Evolutionary conservation across 2,329 filamentous ascomycete species (phyloP).

Genomic region (Neonectria sp.): DNA sequence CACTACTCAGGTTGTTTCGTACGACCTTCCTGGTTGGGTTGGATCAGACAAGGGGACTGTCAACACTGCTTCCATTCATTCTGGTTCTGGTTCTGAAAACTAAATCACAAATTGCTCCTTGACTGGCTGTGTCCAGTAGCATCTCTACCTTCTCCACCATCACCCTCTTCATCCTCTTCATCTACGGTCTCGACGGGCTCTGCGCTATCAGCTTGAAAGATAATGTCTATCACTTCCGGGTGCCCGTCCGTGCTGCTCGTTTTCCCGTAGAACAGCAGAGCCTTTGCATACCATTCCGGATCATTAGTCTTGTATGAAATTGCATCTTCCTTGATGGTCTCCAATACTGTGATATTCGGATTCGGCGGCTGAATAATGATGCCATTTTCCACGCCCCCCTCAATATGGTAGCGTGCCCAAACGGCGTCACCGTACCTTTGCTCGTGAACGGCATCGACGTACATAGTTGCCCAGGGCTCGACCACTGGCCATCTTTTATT

Average conservation of each 20-base stretch:
- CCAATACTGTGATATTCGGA: neutral
- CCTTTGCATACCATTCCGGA: neutral
- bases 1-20: neutral
- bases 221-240: conserved; percentile 4
- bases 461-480: conserved; percentile 6
- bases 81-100: neutral
- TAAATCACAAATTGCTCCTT: neutral
- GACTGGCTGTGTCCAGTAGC: neutral
- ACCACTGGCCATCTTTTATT: neutral
- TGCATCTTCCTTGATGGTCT: neutral
- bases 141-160: neutral
- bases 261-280: neutral
- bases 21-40: neutral
- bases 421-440: neutral
- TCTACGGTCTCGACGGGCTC: neutral
- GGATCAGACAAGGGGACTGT: neutral
- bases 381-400: neutral
- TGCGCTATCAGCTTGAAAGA: conserved; percentile 6
- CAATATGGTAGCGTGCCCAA: neutral
- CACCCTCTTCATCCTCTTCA: neutral
- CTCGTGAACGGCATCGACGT: neutral
- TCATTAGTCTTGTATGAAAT: neutral
- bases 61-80: neutral
- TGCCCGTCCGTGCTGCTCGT: conserved; percentile 1
- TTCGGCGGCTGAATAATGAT: neutral